Percentiles rank a stretch among this genome's conserved stretches.
Evolutionary conservation across 495 filamentous ascomycete species (phyloP).

Genomic region (Neurospora sp.): DNA sequence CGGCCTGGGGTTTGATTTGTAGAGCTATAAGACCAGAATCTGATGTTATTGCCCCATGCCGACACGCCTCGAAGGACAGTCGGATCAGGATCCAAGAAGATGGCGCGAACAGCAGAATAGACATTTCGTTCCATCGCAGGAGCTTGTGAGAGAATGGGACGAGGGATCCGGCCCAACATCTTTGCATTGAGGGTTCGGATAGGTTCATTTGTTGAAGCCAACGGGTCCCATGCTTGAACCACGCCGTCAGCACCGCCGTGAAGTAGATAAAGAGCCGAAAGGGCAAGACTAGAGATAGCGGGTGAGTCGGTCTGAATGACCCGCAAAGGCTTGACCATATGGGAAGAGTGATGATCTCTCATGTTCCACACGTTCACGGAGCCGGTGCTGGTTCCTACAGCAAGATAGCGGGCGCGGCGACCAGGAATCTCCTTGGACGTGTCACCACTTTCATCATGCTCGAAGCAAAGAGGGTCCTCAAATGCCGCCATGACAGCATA

Average conservation of each 20-base stretch:
- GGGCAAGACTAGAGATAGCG: constrained; percentile 71
- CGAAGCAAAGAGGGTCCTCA: constrained; percentile 57
- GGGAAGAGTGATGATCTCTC: constrained; percentile 47
- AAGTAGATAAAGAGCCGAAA: constrained; percentile 79
- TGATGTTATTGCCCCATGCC: constrained; percentile 73
- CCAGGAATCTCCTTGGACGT: constrained; percentile 56
- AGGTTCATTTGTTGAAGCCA: constrained; percentile 69
- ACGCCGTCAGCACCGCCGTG: constrained; percentile 93
- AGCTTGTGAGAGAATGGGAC: constrained; percentile 29
- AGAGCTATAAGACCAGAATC: constrained; percentile 92
- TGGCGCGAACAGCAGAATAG: constrained; percentile 72
- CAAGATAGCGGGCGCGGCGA: constrained; percentile 70
- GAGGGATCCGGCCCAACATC: constrained; percentile 65
- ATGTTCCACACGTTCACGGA: constrained; percentile 77
- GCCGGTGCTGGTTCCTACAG: constrained; percentile 72
- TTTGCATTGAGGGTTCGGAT: constrained; percentile 84
- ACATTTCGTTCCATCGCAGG: constrained; percentile 45
- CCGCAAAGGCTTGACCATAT: constrained; percentile 51
- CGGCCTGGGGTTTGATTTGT: constrained; percentile 30
- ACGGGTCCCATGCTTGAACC: constrained; percentile 92
- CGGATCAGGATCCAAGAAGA: constrained; percentile 81
- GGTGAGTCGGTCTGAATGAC: constrained; percentile 89
- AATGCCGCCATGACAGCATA: constrained; percentile 57
- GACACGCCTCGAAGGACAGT: constrained; percentile 86
- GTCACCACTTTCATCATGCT: constrained; percentile 12